A percentile compares a stretch with the other conserved stretches of the same genome.
Conservation (phyloP, 768 basidiomycete species). For the Mycena crocata region DNA sequence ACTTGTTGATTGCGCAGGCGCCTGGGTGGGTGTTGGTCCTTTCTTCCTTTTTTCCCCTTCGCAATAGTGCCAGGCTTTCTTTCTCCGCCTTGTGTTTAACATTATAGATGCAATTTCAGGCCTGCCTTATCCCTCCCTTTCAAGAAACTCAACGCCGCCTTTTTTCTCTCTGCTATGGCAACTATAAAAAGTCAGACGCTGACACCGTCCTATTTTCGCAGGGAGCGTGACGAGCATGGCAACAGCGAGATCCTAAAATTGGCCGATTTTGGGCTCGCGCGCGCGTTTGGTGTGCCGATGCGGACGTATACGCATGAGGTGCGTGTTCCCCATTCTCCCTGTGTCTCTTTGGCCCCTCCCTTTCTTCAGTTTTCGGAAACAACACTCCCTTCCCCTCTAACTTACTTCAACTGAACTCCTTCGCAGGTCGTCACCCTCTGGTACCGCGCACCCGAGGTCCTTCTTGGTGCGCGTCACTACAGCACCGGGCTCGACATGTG, state of each 20-base stretch:
- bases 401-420: background rate
- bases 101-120: too few relatives aligned
- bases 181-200: too few relatives aligned
- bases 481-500: conserved; percentile 99
- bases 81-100: too few relatives aligned
- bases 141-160: too few relatives aligned
- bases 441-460: conserved; percentile 98
- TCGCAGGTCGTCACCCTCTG: conserved; percentile 98
- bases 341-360: background rate
- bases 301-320: conserved; percentile 99
- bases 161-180: too few relatives aligned
- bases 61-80: too few relatives aligned
- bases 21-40: too few relatives aligned
- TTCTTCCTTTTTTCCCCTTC: too few relatives aligned
- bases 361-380: background rate
- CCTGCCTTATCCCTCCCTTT: too few relatives aligned
- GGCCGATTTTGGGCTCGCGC: conserved; percentile 95
- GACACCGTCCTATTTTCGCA: too few relatives aligned
- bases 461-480: conserved; percentile 95
- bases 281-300: conserved; percentile 98
- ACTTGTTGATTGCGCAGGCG: conserved; percentile 77
- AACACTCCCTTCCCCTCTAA: background rate
- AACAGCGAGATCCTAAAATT: conserved; percentile 91
- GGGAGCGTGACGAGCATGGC: conserved; percentile 49
- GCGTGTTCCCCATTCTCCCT: conserved; percentile 33